phyloP scores from a whole-genome alignment of 345 rosid genomes.

The Citrus sp. region DNA sequence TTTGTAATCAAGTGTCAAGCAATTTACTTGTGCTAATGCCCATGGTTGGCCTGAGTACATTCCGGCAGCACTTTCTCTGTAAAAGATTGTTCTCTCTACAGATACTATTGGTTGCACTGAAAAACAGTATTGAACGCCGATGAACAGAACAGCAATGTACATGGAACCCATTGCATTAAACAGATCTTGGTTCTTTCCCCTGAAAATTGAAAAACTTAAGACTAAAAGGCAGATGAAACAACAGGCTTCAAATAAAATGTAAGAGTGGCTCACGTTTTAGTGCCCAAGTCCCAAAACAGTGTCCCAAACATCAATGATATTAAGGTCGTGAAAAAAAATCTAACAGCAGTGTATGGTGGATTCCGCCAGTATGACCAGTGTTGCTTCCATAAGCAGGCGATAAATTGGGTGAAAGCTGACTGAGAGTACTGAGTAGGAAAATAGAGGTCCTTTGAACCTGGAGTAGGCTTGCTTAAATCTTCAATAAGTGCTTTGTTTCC shows the following conservation, averaged over 20 bases:
- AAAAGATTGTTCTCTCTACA: slow-evolving; percentile 70
- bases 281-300: slow-evolving; percentile 69
- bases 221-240: background rate
- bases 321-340: slow-evolving; percentile 55
- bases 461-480: slow-evolving; percentile 52
- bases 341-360: slow-evolving; percentile 62
- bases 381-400: slow-evolving; percentile 78
- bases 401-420: slow-evolving; percentile 48
- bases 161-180: slow-evolving; percentile 74
- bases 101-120: slow-evolving; percentile 71
- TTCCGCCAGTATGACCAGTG: slow-evolving; percentile 80
- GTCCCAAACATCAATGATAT: slow-evolving; percentile 63
- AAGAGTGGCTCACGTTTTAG: slow-evolving; percentile 43
- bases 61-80: slow-evolving; percentile 77
- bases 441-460: slow-evolving; percentile 53
- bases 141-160: slow-evolving; percentile 65
- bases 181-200: slow-evolving; percentile 45
- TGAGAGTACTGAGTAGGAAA: slow-evolving; percentile 52
- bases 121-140: slow-evolving; percentile 55
- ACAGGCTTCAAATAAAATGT: background rate
- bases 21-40: slow-evolving; percentile 52
- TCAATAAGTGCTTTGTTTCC: slow-evolving; percentile 60
- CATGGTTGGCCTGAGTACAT: slow-evolving; percentile 81
- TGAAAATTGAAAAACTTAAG: slow-evolving; percentile 7
- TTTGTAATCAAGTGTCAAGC: background rate